Base-by-base conservation (phyloP, 2,329 filamentous ascomycete genomes). In the Neofusicoccum sp. region DNA sequence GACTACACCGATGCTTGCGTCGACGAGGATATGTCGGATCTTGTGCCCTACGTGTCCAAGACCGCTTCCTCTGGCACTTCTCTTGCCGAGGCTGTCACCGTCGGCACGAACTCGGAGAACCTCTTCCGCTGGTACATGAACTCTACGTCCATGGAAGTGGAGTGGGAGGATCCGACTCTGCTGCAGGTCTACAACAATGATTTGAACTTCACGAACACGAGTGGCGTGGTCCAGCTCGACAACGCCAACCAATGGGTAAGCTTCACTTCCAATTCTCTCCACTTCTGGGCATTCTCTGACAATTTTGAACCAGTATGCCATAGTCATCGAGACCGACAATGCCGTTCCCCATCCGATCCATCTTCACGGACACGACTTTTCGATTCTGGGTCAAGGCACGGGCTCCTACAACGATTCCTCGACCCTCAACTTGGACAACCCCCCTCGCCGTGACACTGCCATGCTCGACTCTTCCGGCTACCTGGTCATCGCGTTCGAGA, bases 401-500 rank as follows among this genome's bases (percentile, higher is more conserved):
- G 43, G 58, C 41, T 65, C 66, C 7, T 79, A 74, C 28, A 68
- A 67, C 6, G 66, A 64, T 3, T 24, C 24, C 44, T 63, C 65
- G 3, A 70, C 70, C 0, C 67, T 79, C 3, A 73, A 65, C 24
- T 70, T 76, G 51, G 61, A 69, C 20, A 76, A 77, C 49, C 76
- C 76, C 0, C 68, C 72, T 1, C 71, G 75, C 16, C 71, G 76
- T 24, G 76, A 78, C 61, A 58, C 53, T 11, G 59, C 59, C 41
- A 61, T 56, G 59, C 41, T 61, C 14, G 24, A 36, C 6, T 33
- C 40, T 9, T 66, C 65, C 5, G 76, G 75, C 3, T 80, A 80
- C 65, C 75, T 78, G n/a, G 78, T 84, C 11, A 67, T 85, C 16
- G 82, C 82, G 20, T 84, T 84, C 70, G 70, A 73, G 53, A 80